These are phyloP conservation scores for Fraxinus angustifolia DNA, from an alignment of 305 asterid genomes.

Conservation along the genomic window DNA sequence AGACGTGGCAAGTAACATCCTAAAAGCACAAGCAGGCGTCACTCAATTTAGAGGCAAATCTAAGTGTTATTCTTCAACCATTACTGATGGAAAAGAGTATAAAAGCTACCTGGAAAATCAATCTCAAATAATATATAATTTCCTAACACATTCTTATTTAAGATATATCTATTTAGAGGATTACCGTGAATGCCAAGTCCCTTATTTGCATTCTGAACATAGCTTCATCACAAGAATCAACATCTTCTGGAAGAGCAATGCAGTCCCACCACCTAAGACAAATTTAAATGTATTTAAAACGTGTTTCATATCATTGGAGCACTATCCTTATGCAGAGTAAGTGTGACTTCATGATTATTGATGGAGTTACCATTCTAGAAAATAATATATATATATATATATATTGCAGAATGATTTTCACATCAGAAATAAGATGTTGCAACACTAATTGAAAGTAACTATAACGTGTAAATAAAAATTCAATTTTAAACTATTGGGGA, in stretches of 20 bases:
- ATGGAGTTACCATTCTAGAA: not conserved
- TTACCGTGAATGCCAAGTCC: constrained; percentile 82
- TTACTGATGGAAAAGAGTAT: not conserved
- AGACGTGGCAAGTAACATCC: not conserved
- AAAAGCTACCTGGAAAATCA: not conserved
- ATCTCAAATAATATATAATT: not conserved
- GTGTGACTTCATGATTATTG: not conserved
- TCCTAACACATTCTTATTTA: not conserved
- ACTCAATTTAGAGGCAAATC: not conserved
- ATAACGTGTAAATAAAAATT: not conserved
- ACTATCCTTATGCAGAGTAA: not conserved
- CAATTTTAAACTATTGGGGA: not conserved
- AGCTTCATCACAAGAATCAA: constrained; percentile 57
- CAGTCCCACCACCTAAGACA: constrained; percentile 93
- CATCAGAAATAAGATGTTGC: not conserved
- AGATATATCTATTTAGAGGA: constrained; percentile 15
- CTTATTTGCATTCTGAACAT: constrained; percentile 71
- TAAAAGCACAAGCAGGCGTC: not conserved
- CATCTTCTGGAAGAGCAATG: constrained; percentile 82
- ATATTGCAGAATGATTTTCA: not conserved
- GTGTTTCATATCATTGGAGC: not conserved
- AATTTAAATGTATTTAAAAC: constrained; percentile 9
- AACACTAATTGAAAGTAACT: not conserved
- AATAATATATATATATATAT: no score
- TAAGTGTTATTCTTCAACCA: not conserved